A percentile compares a stretch with the other conserved stretches of the same genome.
Conservation (phyloP, 179 eudicot genomes). For the Dionaea muscipula region DNA sequence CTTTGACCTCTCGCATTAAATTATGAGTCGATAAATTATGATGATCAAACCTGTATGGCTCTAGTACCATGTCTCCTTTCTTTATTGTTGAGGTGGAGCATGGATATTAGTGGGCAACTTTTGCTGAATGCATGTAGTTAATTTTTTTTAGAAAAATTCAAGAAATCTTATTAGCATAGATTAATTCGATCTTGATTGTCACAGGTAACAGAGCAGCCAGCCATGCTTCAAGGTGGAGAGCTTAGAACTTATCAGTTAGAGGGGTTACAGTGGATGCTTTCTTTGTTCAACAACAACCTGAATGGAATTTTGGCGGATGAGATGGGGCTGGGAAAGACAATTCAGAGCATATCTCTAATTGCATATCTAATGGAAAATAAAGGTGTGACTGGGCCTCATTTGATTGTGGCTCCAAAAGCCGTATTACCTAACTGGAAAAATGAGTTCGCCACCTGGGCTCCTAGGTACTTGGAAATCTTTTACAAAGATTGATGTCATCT, state of each 20-base stretch:
- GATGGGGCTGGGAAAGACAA: constrained; percentile 98
- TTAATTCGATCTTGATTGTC: constrained; percentile 10
- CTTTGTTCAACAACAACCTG: constrained; percentile 86
- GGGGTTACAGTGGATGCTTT: constrained; percentile 99
- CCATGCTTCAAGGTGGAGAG: constrained; percentile 98
- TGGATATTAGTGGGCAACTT: no score
- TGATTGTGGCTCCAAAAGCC: constrained; percentile 98
- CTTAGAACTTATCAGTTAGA: constrained; percentile 87
- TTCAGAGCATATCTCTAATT: constrained; percentile 81
- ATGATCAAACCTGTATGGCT: no score
- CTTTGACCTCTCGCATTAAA: no score
- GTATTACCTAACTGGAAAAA: constrained; percentile 88
- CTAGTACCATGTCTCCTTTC: no score
- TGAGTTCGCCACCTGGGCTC: constrained; percentile 90
- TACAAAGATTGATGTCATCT: not conserved
- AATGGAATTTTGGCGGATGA: constrained; percentile 99
- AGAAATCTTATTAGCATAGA: not conserved
- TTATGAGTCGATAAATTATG: no score
- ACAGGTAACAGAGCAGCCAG: constrained; percentile 96
- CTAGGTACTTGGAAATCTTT: constrained; percentile 38
- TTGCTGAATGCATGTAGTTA: no score
- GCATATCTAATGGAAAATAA: constrained; percentile 89
- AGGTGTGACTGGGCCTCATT: constrained; percentile 86
- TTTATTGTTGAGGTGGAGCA: not conserved
- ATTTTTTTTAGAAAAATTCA: no score